Base-by-base conservation (phyloP, 2,329 filamentous ascomycete genomes). In the Neofusicoccum cordaticola region DNA sequence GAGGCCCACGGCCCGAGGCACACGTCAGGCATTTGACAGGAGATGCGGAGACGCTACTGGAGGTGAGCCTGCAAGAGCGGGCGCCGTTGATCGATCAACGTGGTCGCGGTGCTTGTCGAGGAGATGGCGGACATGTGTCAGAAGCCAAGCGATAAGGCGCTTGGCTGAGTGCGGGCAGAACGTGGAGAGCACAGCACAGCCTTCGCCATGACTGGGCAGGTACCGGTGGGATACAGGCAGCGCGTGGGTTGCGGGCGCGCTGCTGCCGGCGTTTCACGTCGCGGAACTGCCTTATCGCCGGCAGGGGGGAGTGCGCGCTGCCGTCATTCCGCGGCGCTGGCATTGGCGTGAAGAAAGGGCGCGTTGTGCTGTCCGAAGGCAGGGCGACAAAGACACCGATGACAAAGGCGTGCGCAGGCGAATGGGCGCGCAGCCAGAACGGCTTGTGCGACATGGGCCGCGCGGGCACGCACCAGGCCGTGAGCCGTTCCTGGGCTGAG, bases 61-160 rank as follows among this genome's bases (percentile, higher is more conserved):
- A 8, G 17, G 27, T 2, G 7, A 11, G 27, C 22, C 53, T 45
- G 56, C 56, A 47, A 45, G 22, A 27, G 34, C 56, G 41, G 41
- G 31, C 6, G 56, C 22, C 42, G 56, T 60, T 47, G 56, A 47
- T 58, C 39, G 41, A 35, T 58, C 53, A 45, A 58, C 53, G 53
- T 58, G 53, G 53, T 34, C 53, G 22, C 9, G 39, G 39, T 45
- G 56, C 56, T 60, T 47, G 56, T 60, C 34, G 56, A 17, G 19
- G 53, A 6, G 19, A 58, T 58, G 53, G 53, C 53, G 22, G 53
- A 60, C 56, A 60, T 60, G 56, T 60, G 56, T 60, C 56, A 60
- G 56, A 60, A 60, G 56, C 56, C 56, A 60, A 60, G 56, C 31
- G 42, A 22, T 37, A 22, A 34, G n/a, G 12, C 53, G 53, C 39